Conservation (phyloP, 75 land plant species). For the Selaginella moellendorffii region DNA sequence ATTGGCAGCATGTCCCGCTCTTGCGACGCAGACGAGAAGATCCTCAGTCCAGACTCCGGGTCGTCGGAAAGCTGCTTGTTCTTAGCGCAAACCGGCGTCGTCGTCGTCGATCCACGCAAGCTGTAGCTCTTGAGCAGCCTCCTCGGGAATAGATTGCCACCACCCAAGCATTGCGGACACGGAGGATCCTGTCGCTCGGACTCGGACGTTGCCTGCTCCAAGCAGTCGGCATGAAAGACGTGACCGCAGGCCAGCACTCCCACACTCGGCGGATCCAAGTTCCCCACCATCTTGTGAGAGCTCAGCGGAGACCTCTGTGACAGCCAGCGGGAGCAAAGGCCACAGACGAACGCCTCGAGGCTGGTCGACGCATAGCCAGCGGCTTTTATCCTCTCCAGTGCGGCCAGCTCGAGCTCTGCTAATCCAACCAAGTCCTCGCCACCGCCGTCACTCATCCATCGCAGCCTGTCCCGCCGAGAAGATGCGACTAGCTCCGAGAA, state of each 20-base stretch:
- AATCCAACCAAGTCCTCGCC: constrained; percentile 15
- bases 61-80: too few species aligned
- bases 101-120: too few species aligned
- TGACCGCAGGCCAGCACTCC: constrained; percentile 84
- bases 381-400: constrained; percentile 25
- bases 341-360: constrained; percentile 36
- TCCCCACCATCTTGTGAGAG: constrained; percentile 51
- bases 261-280: constrained; percentile 56
- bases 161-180: constrained; percentile 77
- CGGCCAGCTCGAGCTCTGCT: constrained; percentile 32
- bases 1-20: too few species aligned
- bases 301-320: constrained; percentile 69
- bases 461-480: constrained; percentile 27
- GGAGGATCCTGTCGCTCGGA: constrained; percentile 54
- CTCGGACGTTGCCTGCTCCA: constrained; percentile 60
- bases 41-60: too few species aligned
- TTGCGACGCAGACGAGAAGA: too few species aligned
- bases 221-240: constrained; percentile 89
- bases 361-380: not conserved
- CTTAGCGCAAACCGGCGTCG: too few species aligned
- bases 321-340: constrained; percentile 54
- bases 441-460: constrained; percentile 35
- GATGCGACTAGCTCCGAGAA: constrained; percentile 25
- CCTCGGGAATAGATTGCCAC: constrained; percentile 9
- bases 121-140: not conserved